These are phyloP conservation scores for Penicillium canariense DNA, from an alignment of 495 filamentous ascomycete genomes.

Conservation along the genomic window DNA sequence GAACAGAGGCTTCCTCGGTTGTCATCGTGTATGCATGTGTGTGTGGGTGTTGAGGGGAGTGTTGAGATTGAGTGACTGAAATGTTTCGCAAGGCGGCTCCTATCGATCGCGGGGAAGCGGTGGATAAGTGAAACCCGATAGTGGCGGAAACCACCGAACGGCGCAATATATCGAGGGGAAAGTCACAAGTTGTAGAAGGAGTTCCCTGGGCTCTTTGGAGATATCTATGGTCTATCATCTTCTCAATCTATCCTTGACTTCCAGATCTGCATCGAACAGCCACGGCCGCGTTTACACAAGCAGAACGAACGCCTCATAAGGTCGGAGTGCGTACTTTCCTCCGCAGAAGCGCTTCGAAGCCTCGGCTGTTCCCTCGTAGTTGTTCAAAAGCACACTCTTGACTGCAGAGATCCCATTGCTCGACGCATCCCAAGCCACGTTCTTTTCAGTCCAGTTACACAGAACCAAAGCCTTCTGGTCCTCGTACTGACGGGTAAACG, in stretches of 20 bases:
- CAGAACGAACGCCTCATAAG: conserved; percentile 40
- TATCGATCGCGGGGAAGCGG: conserved; percentile 28
- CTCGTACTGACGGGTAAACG: conserved; percentile 44
- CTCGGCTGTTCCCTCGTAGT: conserved; percentile 32
- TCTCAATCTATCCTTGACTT: neutral
- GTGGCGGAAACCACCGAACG: conserved; percentile 19
- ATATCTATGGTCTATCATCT: neutral
- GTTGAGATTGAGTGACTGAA: neutral
- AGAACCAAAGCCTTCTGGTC: conserved; percentile 47
- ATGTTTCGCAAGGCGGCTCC: conserved; percentile 1
- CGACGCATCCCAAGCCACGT: conserved; percentile 40
- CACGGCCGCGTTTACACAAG: conserved; percentile 17
- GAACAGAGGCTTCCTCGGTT: conserved; percentile 18
- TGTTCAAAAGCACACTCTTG: conserved; percentile 44
- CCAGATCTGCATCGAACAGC: neutral
- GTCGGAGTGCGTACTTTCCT: conserved; percentile 35
- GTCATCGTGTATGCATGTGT: conserved; percentile 18
- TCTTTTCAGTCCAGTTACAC: conserved; percentile 49
- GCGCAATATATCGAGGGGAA: neutral
- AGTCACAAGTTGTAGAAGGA: neutral
- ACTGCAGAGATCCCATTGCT: conserved; percentile 30
- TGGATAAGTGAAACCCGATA: conserved; percentile 21
- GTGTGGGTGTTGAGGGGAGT: neutral
- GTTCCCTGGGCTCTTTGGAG: too few relatives aligned
- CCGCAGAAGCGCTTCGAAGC: conserved; percentile 25